Percentiles rank a stretch among this genome's conserved stretches.
phyloP scores from a whole-genome alignment of 495 filamentous ascomycete species.

The Chaetomium cochliodes region DNA sequence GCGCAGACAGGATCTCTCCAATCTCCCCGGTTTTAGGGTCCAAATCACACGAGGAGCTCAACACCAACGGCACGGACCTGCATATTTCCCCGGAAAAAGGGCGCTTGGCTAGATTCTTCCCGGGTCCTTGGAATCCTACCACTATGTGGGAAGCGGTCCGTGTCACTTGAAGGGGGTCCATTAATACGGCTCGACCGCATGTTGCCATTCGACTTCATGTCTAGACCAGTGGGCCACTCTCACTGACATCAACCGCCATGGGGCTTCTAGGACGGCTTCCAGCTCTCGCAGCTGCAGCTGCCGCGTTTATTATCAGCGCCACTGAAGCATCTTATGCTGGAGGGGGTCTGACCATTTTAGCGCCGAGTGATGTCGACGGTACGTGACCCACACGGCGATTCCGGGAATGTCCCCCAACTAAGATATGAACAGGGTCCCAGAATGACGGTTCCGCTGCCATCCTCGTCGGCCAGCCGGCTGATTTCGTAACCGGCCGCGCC shows the following conservation, averaged over 20 bases:
- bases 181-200: background rate
- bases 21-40: too few relatives aligned
- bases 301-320: background rate
- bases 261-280: background rate
- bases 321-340: constrained; percentile 22
- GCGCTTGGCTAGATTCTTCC: background rate
- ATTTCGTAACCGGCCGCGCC: constrained; percentile 20
- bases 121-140: background rate
- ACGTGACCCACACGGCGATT: background rate
- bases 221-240: background rate
- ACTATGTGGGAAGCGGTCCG: background rate
- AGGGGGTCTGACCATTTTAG: constrained; percentile 36
- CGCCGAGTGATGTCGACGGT: constrained; percentile 34
- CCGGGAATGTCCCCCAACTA: background rate
- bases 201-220: background rate
- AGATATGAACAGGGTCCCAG: constrained; percentile 21
- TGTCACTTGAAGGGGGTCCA: background rate
- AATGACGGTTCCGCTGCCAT: constrained; percentile 32
- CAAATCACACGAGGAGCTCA: background rate
- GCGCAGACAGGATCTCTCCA: too few relatives aligned
- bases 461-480: constrained; percentile 31
- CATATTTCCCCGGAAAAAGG: background rate
- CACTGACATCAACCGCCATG: background rate
- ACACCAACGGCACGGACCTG: background rate
- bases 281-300: background rate